Percentiles rank a stretch among this genome's conserved stretches.
Evolutionary conservation across 305 asterid species (phyloP).

Genomic region (Ilex paraguariensis): DNA sequence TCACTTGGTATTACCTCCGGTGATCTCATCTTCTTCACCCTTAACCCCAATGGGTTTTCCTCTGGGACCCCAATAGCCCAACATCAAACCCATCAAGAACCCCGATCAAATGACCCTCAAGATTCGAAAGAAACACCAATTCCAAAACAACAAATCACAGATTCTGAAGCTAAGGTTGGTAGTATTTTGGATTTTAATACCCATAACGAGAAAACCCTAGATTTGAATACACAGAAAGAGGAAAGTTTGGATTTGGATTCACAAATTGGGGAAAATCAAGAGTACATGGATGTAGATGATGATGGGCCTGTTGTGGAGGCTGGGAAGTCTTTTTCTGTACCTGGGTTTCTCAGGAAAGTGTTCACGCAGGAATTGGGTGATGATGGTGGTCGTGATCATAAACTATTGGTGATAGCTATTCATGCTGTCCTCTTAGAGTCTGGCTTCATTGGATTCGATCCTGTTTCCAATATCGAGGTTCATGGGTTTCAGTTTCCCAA

Average conservation of each 20-base stretch:
- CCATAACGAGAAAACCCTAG: not conserved
- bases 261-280: slow-evolving; percentile 18
- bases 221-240: slow-evolving; percentile 6
- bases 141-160: slow-evolving; percentile 13
- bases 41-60: slow-evolving; percentile 23
- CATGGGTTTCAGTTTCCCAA: slow-evolving; percentile 28
- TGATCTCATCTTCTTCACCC: slow-evolving; percentile 57
- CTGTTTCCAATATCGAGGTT: slow-evolving; percentile 21
- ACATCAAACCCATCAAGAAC: not conserved
- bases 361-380: slow-evolving; percentile 53
- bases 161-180: too few relatives aligned
- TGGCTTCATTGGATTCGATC: slow-evolving; percentile 61
- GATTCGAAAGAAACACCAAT: not conserved
- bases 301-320: slow-evolving; percentile 6
- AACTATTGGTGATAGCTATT: slow-evolving; percentile 4
- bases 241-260: slow-evolving; percentile 14
- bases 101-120: too few relatives aligned
- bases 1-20: slow-evolving; percentile 66
- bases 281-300: slow-evolving; percentile 31
- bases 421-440: slow-evolving; percentile 81
- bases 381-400: slow-evolving; percentile 46
- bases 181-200: not conserved
- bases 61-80: slow-evolving; percentile 9
- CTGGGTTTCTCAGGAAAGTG: slow-evolving; percentile 82
- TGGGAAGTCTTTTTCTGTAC: slow-evolving; percentile 55